These are phyloP conservation scores for Schizopora paradoxa DNA, from an alignment of 1,284 basidiomycete species.

Conservation along the genomic window DNA sequence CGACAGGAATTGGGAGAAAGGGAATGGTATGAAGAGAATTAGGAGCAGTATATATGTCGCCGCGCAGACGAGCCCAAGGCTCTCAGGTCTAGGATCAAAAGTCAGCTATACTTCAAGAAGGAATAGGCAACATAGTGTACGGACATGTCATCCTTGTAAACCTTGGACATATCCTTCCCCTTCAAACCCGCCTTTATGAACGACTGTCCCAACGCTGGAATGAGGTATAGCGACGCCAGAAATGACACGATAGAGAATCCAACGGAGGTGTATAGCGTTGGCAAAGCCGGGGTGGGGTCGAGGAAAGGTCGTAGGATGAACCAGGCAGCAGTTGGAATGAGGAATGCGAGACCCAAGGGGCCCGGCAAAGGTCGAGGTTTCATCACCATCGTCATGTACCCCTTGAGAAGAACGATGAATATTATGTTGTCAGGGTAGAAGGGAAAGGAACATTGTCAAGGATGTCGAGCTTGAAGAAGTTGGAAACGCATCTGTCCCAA, in stretches of 20 bases:
- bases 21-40: conserved; percentile 86
- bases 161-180: conserved; percentile 80
- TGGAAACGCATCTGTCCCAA: no score
- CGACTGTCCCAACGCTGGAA: conserved; percentile 68
- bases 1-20: conserved; percentile 71
- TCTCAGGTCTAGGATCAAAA: conserved; percentile 72
- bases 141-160: conserved; percentile 66
- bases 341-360: conserved; percentile 41
- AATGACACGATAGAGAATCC: conserved; percentile 82
- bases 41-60: conserved; percentile 83
- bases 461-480: no score
- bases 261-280: conserved; percentile 65
- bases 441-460: no score
- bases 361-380: conserved; percentile 47
- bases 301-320: conserved; percentile 64
- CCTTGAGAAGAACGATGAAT: background rate
- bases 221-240: conserved; percentile 62
- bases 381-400: background rate
- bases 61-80: conserved; percentile 86
- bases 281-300: conserved; percentile 60
- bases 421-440: no score
- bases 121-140: conserved; percentile 28
- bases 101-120: background rate
- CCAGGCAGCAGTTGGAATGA: conserved; percentile 65
- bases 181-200: conserved; percentile 76